Conservation (phyloP, 2,329 filamentous ascomycete genomes). For the Sodiomyces alkalinus region DNA sequence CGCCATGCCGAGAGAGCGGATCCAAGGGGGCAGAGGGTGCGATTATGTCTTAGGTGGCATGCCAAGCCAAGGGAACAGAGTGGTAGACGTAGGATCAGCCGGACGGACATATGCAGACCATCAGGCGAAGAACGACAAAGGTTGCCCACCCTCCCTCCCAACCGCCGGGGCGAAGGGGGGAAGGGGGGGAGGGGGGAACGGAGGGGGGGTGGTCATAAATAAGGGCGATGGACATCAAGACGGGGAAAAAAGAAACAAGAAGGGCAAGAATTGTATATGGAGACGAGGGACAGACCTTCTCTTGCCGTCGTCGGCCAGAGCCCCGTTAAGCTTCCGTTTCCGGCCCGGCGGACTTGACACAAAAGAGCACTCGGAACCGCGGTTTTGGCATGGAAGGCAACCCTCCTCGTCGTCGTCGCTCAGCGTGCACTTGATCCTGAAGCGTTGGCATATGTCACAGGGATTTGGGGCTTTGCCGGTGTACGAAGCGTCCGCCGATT, state of each 20-base stretch:
- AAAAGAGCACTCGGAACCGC: conserved; percentile 67
- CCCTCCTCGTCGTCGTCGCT: conserved; percentile 54
- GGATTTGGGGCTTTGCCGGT: conserved; percentile 31
- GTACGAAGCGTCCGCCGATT: conserved; percentile 32
- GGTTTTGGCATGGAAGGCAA: conserved; percentile 65
- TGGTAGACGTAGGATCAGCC: too few species aligned
- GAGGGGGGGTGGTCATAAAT: not conserved
- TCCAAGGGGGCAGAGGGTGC: not conserved
- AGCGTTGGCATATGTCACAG: conserved; percentile 60
- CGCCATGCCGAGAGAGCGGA: conserved; percentile 4
- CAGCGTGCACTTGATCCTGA: conserved; percentile 63
- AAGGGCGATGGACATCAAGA: too few species aligned
- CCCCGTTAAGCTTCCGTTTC: conserved; percentile 63
- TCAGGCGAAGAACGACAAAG: too few species aligned
- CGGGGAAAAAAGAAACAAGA: not conserved
- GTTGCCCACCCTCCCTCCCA: too few species aligned
- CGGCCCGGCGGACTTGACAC: conserved; percentile 60
- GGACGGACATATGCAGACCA: too few species aligned
- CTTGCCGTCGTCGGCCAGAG: conserved; percentile 48
- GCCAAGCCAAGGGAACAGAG: not conserved
- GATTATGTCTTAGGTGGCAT: not conserved
- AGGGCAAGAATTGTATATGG: conserved; percentile 2
- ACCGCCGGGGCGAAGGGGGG: conserved; percentile 1
- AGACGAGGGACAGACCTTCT: conserved; percentile 45
- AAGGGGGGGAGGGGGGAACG: not conserved